Evolutionary conservation across 1,284 basidiomycete genomes (phyloP), one percentile per base, ranked within the genome.

Genomic region (Gymnopus androsaceus): DNA sequence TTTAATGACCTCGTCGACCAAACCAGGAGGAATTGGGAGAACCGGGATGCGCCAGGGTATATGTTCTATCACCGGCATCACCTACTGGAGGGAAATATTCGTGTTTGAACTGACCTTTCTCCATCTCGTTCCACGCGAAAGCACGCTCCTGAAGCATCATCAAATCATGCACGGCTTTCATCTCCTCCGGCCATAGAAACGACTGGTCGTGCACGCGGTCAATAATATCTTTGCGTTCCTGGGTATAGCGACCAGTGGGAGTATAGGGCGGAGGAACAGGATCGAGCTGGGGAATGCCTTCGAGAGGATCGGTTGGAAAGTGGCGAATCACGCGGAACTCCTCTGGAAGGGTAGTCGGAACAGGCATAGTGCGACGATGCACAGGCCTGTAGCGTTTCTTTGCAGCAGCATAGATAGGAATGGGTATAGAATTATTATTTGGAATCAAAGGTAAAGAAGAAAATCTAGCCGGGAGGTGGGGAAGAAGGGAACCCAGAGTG

Each of bases 11-110:
- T 49, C 33, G 27, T 41, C 38, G 6, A 8, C 8, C 27, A 48
- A n/a, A 0, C 60, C 58, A 1, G 60, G 58, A 34, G 60, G 58
- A 8, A 61, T 61, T 5, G 48, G 60, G 23, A 61, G 54, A 17
- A 58, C 58, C 17, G 33, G 47, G 19, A 54, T 49, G 41, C 36
- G 51, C 60, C 60, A 61, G 17, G 58, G 58, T 1, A 36, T 46
- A 44, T 59, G 57, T 14, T 54, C 54, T 5, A 61, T 40, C 9
- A 54, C 51, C 8, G 57, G 57, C 28, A 61, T 61, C 4, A n/a
- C 52, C 51, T n/a, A 60, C 52, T n/a, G 37, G 44, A 3, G 56
- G 53, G 28, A 60, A 60, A 38, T 58, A 60, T 3, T 40, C 42
- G 25, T 55, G 23, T 2, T 46, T 55, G 4, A 61, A 21, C 2